These are phyloP conservation scores for Auriscalpium microsporum DNA, from an alignment of 768 basidiomycete genomes.

Conservation along the genomic window DNA sequence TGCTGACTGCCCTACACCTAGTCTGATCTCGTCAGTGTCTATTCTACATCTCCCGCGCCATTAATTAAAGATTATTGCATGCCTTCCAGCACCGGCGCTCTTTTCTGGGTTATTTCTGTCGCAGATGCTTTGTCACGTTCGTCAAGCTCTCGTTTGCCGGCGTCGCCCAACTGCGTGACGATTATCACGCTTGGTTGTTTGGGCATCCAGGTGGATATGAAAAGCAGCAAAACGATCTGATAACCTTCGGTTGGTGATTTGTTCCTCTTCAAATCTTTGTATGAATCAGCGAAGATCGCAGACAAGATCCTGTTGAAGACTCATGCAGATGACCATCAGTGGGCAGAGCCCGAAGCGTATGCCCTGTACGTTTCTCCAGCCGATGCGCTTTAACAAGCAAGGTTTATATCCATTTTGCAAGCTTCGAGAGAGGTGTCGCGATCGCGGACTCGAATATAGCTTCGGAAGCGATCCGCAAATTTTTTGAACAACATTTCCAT, in stretches of 20 bases:
- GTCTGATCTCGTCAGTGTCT: background rate
- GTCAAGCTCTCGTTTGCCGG: slow-evolving; percentile 70
- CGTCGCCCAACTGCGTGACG: slow-evolving; percentile 53
- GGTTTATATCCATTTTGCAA: slow-evolving; percentile 23
- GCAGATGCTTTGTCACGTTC: slow-evolving; percentile 68
- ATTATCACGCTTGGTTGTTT: slow-evolving; percentile 57
- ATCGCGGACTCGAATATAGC: slow-evolving; percentile 65
- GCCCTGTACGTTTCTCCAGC: slow-evolving; percentile 4
- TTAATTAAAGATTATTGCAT: background rate
- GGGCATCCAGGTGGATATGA: slow-evolving; percentile 46
- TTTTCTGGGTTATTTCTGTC: slow-evolving; percentile 73
- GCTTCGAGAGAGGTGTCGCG: slow-evolving; percentile 59
- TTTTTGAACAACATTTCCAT: slow-evolving; percentile 83
- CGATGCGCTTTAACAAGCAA: background rate
- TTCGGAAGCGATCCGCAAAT: slow-evolving; percentile 62
- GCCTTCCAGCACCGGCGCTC: slow-evolving; percentile 56
- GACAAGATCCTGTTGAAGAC: slow-evolving; percentile 19
- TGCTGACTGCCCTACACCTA: background rate
- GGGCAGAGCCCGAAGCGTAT: slow-evolving; percentile 11
- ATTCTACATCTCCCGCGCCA: background rate
- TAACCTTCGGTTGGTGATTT: slow-evolving; percentile 6
- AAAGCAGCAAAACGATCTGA: slow-evolving; percentile 9
- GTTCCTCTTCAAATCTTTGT: background rate
- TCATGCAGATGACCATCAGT: slow-evolving; percentile 12
- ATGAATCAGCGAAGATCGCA: slow-evolving; percentile 4